phyloP scores from a whole-genome alignment of 2,329 filamentous ascomycete genomes.

The Colletotrichum costaricense region DNA sequence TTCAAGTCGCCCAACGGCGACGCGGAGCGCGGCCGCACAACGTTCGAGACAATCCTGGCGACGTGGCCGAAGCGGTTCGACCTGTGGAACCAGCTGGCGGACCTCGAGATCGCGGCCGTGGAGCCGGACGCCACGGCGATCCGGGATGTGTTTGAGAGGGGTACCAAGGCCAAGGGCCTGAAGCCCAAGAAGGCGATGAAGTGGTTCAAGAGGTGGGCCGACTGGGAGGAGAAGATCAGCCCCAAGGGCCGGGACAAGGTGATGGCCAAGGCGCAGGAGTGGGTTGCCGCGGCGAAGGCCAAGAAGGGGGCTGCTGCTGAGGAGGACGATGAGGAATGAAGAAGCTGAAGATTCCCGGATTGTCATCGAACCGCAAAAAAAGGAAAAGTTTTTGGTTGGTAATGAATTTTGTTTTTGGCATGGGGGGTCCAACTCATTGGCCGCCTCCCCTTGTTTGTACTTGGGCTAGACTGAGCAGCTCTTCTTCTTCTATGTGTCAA shows the following conservation, averaged over 20 bases:
- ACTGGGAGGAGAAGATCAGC: slow-evolving; percentile 77
- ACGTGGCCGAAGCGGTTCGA: slow-evolving; percentile 91
- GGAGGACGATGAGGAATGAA: slow-evolving; percentile 48
- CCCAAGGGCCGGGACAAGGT: slow-evolving; percentile 74
- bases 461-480: slow-evolving; percentile 14
- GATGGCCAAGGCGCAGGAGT: slow-evolving; percentile 77
- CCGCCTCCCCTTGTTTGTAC: slow-evolving; percentile 1
- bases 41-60: slow-evolving; percentile 89
- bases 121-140: slow-evolving; percentile 68
- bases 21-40: slow-evolving; percentile 89
- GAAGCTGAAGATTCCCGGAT: slow-evolving; percentile 39
- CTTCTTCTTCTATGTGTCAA: slow-evolving; percentile 19
- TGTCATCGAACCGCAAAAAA: neutral
- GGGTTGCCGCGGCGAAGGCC: slow-evolving; percentile 66
- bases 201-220: slow-evolving; percentile 92
- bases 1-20: slow-evolving; percentile 87
- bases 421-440: neutral
- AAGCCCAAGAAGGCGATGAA: slow-evolving; percentile 86
- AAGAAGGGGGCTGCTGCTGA: slow-evolving; percentile 53
- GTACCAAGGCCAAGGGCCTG: slow-evolving; percentile 74
- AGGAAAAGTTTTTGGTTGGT: slow-evolving; percentile 27
- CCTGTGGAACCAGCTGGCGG: slow-evolving; percentile 91
- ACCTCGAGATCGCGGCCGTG: slow-evolving; percentile 79
- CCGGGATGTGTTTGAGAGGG: slow-evolving; percentile 84
- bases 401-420: slow-evolving; percentile 12